Evolutionary conservation across 805 yeast species (phyloP).

Genomic region (Lipomyces starkeyi): DNA sequence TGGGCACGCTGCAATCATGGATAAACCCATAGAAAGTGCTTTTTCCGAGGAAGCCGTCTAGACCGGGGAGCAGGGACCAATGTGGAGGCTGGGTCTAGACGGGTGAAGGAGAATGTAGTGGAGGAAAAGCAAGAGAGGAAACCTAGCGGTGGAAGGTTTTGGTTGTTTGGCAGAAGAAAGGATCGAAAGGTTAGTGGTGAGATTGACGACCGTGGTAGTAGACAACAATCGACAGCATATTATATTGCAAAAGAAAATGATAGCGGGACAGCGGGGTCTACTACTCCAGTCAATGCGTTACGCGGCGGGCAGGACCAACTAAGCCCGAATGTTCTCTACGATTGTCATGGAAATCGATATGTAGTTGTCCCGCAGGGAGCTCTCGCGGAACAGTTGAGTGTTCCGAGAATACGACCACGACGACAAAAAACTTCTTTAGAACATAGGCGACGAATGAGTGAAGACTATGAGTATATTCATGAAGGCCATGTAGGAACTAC

Average conservation of each 20-base stretch:
- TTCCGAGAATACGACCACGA: conserved; percentile 6
- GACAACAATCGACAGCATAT: conserved; percentile 5
- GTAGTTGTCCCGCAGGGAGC: neutral
- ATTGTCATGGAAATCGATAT: conserved; percentile 19
- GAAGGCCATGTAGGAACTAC: neutral
- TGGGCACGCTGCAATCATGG: conserved; percentile 88
- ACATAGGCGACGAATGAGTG: neutral
- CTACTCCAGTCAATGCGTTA: neutral
- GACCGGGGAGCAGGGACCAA: conserved; percentile 15
- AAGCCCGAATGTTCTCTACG: conserved; percentile 14
- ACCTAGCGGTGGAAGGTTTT: neutral
- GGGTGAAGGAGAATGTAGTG: conserved; percentile 17
- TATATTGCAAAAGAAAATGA: conserved; percentile 3
- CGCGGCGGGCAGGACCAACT: neutral
- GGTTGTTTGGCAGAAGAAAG: conserved; percentile 2
- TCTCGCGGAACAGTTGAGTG: neutral
- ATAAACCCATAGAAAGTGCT: conserved; percentile 93
- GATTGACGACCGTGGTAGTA: neutral
- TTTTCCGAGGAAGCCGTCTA: conserved; percentile 76
- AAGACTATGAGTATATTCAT: neutral
- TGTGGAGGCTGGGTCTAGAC: conserved; percentile 33
- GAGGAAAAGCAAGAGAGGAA: conserved; percentile 2
- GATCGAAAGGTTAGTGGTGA: conserved; percentile 9
- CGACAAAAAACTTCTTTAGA: neutral
- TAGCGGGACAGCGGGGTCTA: neutral